phyloP scores from a whole-genome alignment of 2,329 filamentous ascomycete genomes.

The Aspergillus carbonarius region DNA sequence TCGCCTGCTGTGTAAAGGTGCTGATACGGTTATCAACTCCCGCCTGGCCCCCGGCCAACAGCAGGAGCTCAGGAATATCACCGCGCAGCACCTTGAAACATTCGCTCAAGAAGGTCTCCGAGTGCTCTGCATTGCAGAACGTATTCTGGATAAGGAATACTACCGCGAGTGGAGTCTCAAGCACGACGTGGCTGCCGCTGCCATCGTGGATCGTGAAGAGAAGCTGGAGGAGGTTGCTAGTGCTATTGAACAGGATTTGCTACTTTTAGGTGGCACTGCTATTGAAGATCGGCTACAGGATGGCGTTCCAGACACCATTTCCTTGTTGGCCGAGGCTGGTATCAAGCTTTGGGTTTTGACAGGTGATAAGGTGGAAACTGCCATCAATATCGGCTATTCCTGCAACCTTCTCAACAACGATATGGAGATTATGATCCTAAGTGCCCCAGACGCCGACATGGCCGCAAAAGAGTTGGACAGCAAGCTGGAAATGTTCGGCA shows the following conservation, averaged over 20 bases:
- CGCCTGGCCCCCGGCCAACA: conserved; percentile 5
- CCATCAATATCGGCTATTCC: conserved; percentile 98
- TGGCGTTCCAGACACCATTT: conserved; percentile 3
- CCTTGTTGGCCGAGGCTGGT: conserved; percentile 62
- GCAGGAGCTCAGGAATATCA: not conserved
- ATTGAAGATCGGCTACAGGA: conserved; percentile 78
- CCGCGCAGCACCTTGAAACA: not conserved
- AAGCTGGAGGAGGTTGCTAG: conserved; percentile 1
- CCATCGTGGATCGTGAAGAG: conserved; percentile 6
- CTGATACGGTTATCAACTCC: conserved; percentile 1
- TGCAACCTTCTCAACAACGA: conserved; percentile 3
- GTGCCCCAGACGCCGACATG: conserved; percentile 1
- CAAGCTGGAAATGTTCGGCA: conserved; percentile 1
- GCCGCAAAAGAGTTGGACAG: conserved; percentile 3
- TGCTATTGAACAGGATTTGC: conserved; percentile 2
- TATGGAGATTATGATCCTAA: conserved; percentile 34
- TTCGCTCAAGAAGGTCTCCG: conserved; percentile 6
- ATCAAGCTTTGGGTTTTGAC: conserved; percentile 99
- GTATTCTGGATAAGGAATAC: not conserved
- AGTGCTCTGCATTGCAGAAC: conserved; percentile 3
- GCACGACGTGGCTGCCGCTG: conserved; percentile 4
- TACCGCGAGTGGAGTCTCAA: conserved; percentile 4
- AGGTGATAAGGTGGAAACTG: conserved; percentile 97
- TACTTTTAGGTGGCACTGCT: conserved; percentile 34
- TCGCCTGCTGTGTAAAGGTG: conserved; percentile 3